Evolutionary conservation across 768 basidiomycete species (phyloP).

Genomic region (Tylopilus rubrobrunneus): DNA sequence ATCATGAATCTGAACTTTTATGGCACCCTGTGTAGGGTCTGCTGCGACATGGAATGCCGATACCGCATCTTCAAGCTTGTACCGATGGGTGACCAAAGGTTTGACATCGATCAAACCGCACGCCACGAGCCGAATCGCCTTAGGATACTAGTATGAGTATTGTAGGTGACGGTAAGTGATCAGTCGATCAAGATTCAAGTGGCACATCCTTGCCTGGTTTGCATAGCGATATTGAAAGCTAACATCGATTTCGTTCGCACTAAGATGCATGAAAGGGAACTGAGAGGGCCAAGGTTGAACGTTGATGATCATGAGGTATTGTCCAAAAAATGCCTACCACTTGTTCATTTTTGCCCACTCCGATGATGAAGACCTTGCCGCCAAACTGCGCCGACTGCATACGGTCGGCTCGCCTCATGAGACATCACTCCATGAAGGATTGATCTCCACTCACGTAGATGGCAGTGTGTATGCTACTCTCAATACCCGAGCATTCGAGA

Average conservation of each 20-base stretch:
- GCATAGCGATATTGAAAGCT: conserved; percentile 68
- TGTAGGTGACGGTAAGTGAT: neutral
- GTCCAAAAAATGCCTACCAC: conserved; percentile 32
- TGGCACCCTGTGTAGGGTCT: conserved; percentile 61
- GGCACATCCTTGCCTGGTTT: conserved; percentile 41
- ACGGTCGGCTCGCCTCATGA: neutral
- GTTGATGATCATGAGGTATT: neutral
- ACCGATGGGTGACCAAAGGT: conserved; percentile 77
- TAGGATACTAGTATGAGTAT: conserved; percentile 56
- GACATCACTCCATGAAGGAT: neutral
- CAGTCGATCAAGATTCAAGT: neutral
- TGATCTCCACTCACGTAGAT: conserved; percentile 41
- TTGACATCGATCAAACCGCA: conserved; percentile 68
- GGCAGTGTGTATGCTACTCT: conserved; percentile 58
- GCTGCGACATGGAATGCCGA: conserved; percentile 78
- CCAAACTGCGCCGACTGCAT: conserved; percentile 58
- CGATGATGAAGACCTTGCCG: conserved; percentile 67
- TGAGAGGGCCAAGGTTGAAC: conserved; percentile 11
- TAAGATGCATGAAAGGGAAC: conserved; percentile 74
- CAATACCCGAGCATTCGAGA: conserved; percentile 63
- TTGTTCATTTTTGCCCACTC: conserved; percentile 64
- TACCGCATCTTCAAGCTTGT: conserved; percentile 66
- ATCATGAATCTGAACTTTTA: conserved; percentile 65
- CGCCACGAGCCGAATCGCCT: conserved; percentile 79
- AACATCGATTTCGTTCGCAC: conserved; percentile 67